phyloP scores from a whole-genome alignment of 495 filamentous ascomycete genomes.

The Talaromyces wortmannii region DNA sequence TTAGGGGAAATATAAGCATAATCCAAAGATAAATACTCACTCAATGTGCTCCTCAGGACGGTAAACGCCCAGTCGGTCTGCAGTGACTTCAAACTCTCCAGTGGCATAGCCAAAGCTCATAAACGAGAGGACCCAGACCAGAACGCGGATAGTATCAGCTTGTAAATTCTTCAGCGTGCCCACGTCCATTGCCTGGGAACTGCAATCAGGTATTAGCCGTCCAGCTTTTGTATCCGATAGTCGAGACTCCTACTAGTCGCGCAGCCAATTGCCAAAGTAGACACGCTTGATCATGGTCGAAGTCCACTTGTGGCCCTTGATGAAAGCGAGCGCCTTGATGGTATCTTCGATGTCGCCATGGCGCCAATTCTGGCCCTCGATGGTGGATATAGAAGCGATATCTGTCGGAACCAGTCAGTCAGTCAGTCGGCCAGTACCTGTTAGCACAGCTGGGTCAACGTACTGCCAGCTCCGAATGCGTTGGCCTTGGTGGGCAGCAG shows the following conservation, averaged over 20 bases:
- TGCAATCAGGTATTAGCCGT: slow-evolving; percentile 9
- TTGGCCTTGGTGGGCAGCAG: slow-evolving; percentile 38
- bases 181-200: slow-evolving; percentile 88
- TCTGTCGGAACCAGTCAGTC: slow-evolving; percentile 28
- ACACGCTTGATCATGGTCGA: slow-evolving; percentile 80
- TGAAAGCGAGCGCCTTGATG: slow-evolving; percentile 80
- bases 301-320: slow-evolving; percentile 92
- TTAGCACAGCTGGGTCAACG: slow-evolving; percentile 2
- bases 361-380: slow-evolving; percentile 94
- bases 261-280: slow-evolving; percentile 71
- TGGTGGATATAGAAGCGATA: slow-evolving; percentile 85
- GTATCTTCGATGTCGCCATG: slow-evolving; percentile 98
- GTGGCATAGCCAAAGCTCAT: slow-evolving; percentile 96
- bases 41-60: slow-evolving; percentile 92
- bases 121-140: slow-evolving; percentile 89
- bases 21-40: slow-evolving; percentile 18
- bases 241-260: slow-evolving; percentile 32
- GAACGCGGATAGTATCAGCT: slow-evolving; percentile 80
- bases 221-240: not conserved
- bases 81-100: slow-evolving; percentile 91
- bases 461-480: slow-evolving; percentile 88
- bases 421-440: not conserved
- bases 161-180: slow-evolving; percentile 85
- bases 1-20: not conserved
- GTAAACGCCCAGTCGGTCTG: slow-evolving; percentile 85